Evolutionary conservation across 2,329 filamentous ascomycete species (phyloP).

Genomic region (Sporothrix brunneoviolacea): DNA sequence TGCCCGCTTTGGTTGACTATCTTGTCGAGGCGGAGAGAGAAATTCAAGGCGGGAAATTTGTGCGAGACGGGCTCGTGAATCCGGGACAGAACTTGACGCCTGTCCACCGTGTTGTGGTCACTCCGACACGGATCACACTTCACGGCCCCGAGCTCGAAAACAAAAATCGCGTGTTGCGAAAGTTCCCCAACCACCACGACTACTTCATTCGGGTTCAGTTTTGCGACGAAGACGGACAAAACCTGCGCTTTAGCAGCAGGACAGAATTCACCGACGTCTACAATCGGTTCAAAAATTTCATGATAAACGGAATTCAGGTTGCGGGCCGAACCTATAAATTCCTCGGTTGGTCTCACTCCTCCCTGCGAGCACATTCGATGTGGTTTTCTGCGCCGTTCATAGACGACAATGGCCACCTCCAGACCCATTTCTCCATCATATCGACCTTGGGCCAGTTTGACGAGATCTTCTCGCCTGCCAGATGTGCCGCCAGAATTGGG

Average conservation of each 20-base stretch:
- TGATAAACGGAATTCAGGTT: constrained; percentile 54
- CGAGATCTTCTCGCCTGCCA: constrained; percentile 45
- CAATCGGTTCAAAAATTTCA: constrained; percentile 52
- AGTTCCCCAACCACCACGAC: constrained; percentile 52
- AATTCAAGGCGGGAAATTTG: constrained; percentile 8
- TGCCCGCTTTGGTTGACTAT: constrained; percentile 33
- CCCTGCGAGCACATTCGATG: constrained; percentile 61
- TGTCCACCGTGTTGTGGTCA: constrained; percentile 52
- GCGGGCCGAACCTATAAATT: constrained; percentile 59
- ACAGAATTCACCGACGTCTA: constrained; percentile 47
- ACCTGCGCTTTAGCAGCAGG: constrained; percentile 50
- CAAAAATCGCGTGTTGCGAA: constrained; percentile 65
- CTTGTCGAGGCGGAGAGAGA: constrained; percentile 36
- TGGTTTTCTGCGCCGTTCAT: constrained; percentile 54
- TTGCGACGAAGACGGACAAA: constrained; percentile 63
- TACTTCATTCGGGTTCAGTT: constrained; percentile 67
- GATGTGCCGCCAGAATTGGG: constrained; percentile 53
- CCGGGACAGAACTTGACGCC: constrained; percentile 37
- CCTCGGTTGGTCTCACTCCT: constrained; percentile 74
- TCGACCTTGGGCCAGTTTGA: constrained; percentile 42
- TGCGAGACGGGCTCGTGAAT: constrained; percentile 18
- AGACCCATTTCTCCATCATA: constrained; percentile 40
- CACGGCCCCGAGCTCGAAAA: constrained; percentile 59
- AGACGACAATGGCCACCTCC: constrained; percentile 25
- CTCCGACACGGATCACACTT: constrained; percentile 51